These are phyloP conservation scores for Scytalidium sp. DNA, from an alignment of 2,329 filamentous ascomycete genomes.

Conservation along the genomic window DNA sequence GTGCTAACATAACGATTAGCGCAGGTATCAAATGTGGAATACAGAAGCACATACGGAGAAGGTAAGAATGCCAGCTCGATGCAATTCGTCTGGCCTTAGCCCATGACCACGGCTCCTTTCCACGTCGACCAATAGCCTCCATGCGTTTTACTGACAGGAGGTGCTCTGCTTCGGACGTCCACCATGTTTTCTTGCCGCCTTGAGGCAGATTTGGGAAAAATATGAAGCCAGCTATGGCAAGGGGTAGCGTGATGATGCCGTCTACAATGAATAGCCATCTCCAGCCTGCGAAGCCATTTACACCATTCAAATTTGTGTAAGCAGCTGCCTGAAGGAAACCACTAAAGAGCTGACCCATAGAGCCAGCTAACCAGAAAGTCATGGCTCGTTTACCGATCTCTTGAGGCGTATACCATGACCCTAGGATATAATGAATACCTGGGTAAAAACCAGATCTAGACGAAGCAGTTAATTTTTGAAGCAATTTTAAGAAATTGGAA, in stretches of 20 bases:
- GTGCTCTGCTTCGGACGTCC: constrained; percentile 23
- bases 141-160: constrained; percentile 20
- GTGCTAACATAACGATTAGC: constrained; percentile 15
- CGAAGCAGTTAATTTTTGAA: constrained; percentile 11
- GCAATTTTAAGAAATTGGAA: background rate
- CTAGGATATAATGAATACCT: constrained; percentile 53
- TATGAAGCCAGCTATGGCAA: constrained; percentile 22
- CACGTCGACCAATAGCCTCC: constrained; percentile 31
- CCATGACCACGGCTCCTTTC: constrained; percentile 32
- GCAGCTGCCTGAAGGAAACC: constrained; percentile 53
- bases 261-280: constrained; percentile 23
- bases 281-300: constrained; percentile 32
- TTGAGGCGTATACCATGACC: constrained; percentile 48
- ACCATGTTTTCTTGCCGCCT: constrained; percentile 27
- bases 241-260: constrained; percentile 28
- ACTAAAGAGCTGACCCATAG: constrained; percentile 56
- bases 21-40: background rate
- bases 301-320: constrained; percentile 1
- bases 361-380: constrained; percentile 56
- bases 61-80: constrained; percentile 36
- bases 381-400: constrained; percentile 43
- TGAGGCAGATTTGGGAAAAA: constrained; percentile 22
- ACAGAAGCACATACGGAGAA: constrained; percentile 26
- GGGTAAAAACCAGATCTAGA: constrained; percentile 34
- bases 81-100: constrained; percentile 31